Evolutionary conservation across 805 yeast genomes (phyloP), one percentile per base, ranked within the genome.

Genomic region (Debaryomyces castellii): DNA sequence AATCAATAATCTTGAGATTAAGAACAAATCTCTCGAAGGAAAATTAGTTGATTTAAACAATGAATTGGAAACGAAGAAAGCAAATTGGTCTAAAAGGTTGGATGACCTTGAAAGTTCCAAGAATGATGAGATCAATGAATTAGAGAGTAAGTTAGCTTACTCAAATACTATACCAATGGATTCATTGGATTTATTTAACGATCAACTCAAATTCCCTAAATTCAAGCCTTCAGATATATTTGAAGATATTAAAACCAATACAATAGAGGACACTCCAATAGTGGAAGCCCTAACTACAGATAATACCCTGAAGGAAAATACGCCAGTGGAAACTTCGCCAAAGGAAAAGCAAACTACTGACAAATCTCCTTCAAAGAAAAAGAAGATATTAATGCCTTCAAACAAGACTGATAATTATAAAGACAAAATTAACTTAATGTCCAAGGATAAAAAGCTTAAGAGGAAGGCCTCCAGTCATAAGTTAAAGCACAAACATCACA

Each of bases 361-460:
- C 5, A 23, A 36, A 27, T 35, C 28, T 12, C 22, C 38, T n/a
- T 41, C 36, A 5, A n/a, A 30, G 30, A 43, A 43, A 39, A 41
- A 35, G 21, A 38, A 37, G 11, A 17, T 34, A 11, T 34, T 45
- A 14, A 37, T 37, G 14, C 41, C 44, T 35, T 40, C 48, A 16
- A 45, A 41, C 11, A 43, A 20, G 24, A 17, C 20, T 3, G 42
- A 43, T 3, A 25, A 28, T 21, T 40, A 32, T 18, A 21, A 28
- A 17, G 28, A 39, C n/a, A 39, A 37, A 25, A 27, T 37, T 25
- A 39, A 24, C 25, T 34, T 22, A 23, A 40, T 32, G 27, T 21
- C 22, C 22, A 39, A 33, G 25, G 43, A 36, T n/a, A 38, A 43
- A 41, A 46, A 38, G 22, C 35, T 37, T 28, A 46, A 40, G 38